Base-by-base conservation (phyloP, 495 filamentous ascomycete genomes). In the Penicillium pulvis region DNA sequence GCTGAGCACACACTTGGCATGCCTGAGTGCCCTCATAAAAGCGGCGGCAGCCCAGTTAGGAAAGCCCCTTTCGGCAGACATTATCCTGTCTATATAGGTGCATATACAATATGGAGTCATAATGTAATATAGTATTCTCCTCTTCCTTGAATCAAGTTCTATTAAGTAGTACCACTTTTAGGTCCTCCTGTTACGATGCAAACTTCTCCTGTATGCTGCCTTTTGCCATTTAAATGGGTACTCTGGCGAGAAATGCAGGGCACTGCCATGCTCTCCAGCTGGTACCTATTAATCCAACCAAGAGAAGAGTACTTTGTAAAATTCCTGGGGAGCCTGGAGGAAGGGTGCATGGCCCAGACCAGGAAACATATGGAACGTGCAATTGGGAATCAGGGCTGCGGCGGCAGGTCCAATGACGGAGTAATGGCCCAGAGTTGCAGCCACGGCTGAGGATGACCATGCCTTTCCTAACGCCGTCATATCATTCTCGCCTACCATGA, bases 301-400 rank as follows among this genome's bases (percentile, higher is more conserved):
- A 11, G 55, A 58, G 12, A 61, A 50, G 2, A 61, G 49, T 2
- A 61, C 49, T 11, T 59, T 31, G 28, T 62, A 59, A 3, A 62
- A 62, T 11, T 45, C 46, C 16, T 58, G 9, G 2, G 60, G 60
- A 24, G 58, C 60, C 46, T 62, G 60, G 14, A 62, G 56, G 51
- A 62, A 62, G 17, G 60, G 60, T 3, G 60, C 60, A 59, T 62
- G 60, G 9, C 60, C 60, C 16, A 62, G 51, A 23, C 60, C 60
- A 41, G 60, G 44, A 45, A 62, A 62, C 56, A 59, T 62, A n/a
- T 59, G 56, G 56, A 59, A 55, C 3, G 46, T 59, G 51, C 51
- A 55, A 17, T 62, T 51, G 9, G 60, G 56, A 8, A 62, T 55
- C 51, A 55, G 44, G 19, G 60, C 60, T 24, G 60, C 60, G 6